phyloP scores from a whole-genome alignment of 345 rosid genomes.

The Physaria fendleri region DNA sequence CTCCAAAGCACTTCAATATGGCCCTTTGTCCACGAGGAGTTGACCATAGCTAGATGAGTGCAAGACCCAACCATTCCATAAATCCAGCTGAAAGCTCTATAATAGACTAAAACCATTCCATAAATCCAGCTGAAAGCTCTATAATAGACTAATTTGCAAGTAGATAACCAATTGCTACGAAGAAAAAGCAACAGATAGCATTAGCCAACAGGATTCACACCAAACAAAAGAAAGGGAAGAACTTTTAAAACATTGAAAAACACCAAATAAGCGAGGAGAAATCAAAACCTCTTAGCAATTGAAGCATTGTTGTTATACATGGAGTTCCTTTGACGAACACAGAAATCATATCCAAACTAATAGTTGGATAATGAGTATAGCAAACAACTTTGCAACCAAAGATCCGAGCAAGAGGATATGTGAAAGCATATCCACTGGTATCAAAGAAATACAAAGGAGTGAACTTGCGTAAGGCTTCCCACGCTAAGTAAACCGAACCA shows the following conservation, averaged over 20 bases:
- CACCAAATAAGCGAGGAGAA: not conserved
- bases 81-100: slow-evolving; percentile 66
- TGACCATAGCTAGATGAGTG: slow-evolving; percentile 84
- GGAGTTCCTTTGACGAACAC: slow-evolving; percentile 60
- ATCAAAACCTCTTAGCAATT: slow-evolving; percentile 63
- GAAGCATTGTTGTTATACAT: slow-evolving; percentile 75
- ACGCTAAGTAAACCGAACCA: slow-evolving; percentile 76
- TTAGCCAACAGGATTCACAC: not conserved
- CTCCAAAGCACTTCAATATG: slow-evolving; percentile 85
- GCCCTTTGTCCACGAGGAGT: slow-evolving; percentile 90
- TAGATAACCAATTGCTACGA: slow-evolving; percentile 75
- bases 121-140: slow-evolving; percentile 72
- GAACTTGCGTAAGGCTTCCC: slow-evolving; percentile 85
- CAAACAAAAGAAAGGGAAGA: not conserved
- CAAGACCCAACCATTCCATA: slow-evolving; percentile 87
- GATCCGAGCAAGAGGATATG: slow-evolving; percentile 82
- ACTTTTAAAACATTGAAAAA: not conserved
- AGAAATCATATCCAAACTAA: slow-evolving; percentile 85
- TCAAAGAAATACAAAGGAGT: slow-evolving; percentile 69
- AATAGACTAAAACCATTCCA: slow-evolving; percentile 71
- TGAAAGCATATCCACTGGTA: slow-evolving; percentile 90
- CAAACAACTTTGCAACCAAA: slow-evolving; percentile 95
- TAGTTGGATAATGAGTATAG: slow-evolving; percentile 92
- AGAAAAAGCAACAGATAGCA: not conserved
- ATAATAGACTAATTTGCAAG: slow-evolving; percentile 65